These are phyloP conservation scores for Rhizopogon vesiculosus DNA, from an alignment of 768 basidiomycete species.

Conservation along the genomic window DNA sequence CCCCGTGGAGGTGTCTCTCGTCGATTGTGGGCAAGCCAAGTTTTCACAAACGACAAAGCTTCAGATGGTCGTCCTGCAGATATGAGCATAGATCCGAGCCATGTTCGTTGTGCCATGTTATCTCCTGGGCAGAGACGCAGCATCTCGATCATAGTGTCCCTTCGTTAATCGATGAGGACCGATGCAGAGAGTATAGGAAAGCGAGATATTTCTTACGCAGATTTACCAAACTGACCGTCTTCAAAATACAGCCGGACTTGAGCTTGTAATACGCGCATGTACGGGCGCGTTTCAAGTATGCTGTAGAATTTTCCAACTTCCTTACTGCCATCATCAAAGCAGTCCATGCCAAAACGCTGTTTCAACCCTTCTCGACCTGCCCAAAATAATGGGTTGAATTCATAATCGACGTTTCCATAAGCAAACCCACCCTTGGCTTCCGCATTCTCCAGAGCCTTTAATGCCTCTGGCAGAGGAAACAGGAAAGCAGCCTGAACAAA, in stretches of 20 bases:
- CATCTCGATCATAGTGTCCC: slow-evolving; percentile 35
- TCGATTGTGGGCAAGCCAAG: slow-evolving; percentile 19
- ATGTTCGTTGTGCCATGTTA: slow-evolving; percentile 33
- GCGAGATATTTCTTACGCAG: slow-evolving; percentile 24
- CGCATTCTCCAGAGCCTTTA: slow-evolving; percentile 24
- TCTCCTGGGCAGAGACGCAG: slow-evolving; percentile 40
- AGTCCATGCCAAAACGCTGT: slow-evolving; percentile 23
- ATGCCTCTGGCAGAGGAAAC: slow-evolving; percentile 19
- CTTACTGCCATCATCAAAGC: slow-evolving; percentile 34
- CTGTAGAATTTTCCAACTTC: slow-evolving; percentile 33
- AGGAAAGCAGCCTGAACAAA: slow-evolving; percentile 33
- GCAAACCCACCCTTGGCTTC: slow-evolving; percentile 15
- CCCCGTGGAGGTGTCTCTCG: slow-evolving; percentile 14
- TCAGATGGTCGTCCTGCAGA: slow-evolving; percentile 29
- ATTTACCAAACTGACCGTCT: slow-evolving; percentile 25
- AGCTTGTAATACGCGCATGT: slow-evolving; percentile 40
- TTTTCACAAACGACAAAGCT: slow-evolving; percentile 37
- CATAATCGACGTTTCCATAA: not conserved
- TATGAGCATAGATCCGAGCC: slow-evolving; percentile 35
- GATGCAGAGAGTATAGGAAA: not conserved
- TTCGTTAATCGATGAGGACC: slow-evolving; percentile 9
- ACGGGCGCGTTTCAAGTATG: slow-evolving; percentile 37
- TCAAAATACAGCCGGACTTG: slow-evolving; percentile 32
- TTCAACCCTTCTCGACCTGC: slow-evolving; percentile 27
- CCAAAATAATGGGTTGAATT: not conserved